phyloP scores from a whole-genome alignment of 768 basidiomycete genomes.

The Kwoniella newhampshirensis region DNA sequence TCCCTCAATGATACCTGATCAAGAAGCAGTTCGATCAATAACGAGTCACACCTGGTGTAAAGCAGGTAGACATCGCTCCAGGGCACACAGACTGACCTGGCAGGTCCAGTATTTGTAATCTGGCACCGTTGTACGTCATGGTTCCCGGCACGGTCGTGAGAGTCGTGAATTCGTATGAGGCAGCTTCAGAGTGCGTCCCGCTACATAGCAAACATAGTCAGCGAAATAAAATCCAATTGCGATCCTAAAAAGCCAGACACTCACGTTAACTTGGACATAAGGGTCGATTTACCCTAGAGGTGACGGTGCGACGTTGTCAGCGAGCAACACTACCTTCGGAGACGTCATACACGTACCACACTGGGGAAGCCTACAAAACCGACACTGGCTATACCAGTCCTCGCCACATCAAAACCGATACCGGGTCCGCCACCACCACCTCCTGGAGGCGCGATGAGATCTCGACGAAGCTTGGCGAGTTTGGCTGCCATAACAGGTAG shows the following conservation, averaged over 20 bases:
- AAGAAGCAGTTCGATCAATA: constrained; percentile 23
- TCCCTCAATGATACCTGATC: constrained; percentile 96
- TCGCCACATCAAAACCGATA: constrained; percentile 94
- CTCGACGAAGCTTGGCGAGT: constrained; percentile 91
- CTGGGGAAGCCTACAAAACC: constrained; percentile 83
- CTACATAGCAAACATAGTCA: constrained; percentile 58
- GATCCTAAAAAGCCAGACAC: constrained; percentile 3
- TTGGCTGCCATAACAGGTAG: constrained; percentile 66
- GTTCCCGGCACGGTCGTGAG: constrained; percentile 95
- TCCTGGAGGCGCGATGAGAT: constrained; percentile 75
- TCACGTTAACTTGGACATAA: constrained; percentile 53
- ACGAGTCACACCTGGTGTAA: background rate
- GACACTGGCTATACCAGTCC: constrained; percentile 76
- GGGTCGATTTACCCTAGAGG: constrained; percentile 50
- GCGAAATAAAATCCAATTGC: background rate
- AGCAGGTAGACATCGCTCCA: no score
- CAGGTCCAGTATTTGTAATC: constrained; percentile 89
- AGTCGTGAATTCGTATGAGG: constrained; percentile 95
- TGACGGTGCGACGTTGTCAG: background rate
- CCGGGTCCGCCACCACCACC: constrained; percentile 87
- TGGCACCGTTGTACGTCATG: constrained; percentile 89
- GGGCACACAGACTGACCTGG: constrained; percentile 60
- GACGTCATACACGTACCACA: constrained; percentile 31
- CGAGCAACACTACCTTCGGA: background rate
- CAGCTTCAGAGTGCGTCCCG: constrained; percentile 92